Base-by-base conservation (phyloP, 768 basidiomycete genomes). In the Tricholoma flavovirens region DNA sequence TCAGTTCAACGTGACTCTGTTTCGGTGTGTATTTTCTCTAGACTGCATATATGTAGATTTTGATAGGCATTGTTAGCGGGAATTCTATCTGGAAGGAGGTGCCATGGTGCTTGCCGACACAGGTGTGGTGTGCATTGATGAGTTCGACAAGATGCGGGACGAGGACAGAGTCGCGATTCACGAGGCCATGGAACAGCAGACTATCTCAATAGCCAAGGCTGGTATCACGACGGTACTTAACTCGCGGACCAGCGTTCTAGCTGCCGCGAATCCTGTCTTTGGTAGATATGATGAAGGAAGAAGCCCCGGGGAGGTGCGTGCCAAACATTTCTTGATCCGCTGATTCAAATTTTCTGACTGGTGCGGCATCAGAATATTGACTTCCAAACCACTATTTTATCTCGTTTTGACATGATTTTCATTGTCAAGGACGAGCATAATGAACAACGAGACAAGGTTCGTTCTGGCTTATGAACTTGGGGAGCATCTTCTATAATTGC, bases 121-220 rank as follows among this genome's bases (percentile, higher is more conserved):
- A 11, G 97, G 97, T 26, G 95, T 99, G 12, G 97, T 98, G 36
- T 98, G 97, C 66, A 99, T 99, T 66, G 97, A 99, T 64, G 97
- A 99, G 70, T 99, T 99, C 64, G 97, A 99, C 74, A 99, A 99
- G 77, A 99, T 99, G 97, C 80, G 96, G 36, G 97, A 99, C 62
- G 96, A 98, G 71, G 97, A 99, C 69, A 86, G 97, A 54, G 97
- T 98, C 4, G 97, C 97, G 0, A 98, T 98, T 57, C 97, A 98
- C 71, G 97, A 98, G 74, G 97, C 96, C 12, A 99, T 99, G 97
- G 97, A 99, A 66, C 97, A 99, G 67, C 96, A 98, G 66, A 99
- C 97, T 0, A 98, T 99, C 62, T 98, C 97, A 1, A 98, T 99
- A 60, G 96, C 96, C 15, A 98, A 99, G 69, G 97, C 97, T 4